A percentile compares a stretch with the other conserved stretches of the same genome.
These are phyloP conservation scores for Nyctanthes arbortristis DNA, from an alignment of 257 asterid species.

Conservation along the genomic window DNA sequence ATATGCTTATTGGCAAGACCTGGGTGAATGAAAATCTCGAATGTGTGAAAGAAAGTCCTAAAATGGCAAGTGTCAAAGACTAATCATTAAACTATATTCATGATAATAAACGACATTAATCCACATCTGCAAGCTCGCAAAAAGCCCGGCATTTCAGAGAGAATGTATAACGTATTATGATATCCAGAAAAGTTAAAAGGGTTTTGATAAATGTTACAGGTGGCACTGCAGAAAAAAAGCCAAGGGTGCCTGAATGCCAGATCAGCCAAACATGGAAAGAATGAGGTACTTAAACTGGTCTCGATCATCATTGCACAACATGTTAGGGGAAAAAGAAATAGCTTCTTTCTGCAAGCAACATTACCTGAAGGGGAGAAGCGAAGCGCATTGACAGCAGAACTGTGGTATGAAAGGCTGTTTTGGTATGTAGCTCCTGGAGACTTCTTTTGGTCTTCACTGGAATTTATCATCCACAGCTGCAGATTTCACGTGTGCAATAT, in stretches of 20 bases:
- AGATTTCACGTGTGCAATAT: conserved; percentile 18
- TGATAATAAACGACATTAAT: neutral
- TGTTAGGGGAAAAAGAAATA: neutral
- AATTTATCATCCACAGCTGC: conserved; percentile 79
- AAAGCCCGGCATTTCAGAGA: neutral
- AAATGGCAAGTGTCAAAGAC: neutral
- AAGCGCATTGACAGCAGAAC: conserved; percentile 81
- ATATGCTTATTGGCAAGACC: neutral
- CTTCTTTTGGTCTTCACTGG: conserved; percentile 55
- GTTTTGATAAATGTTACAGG: too few species aligned
- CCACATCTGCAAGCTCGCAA: neutral
- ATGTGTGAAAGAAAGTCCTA: neutral
- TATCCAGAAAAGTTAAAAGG: neutral
- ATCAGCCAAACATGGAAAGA: conserved; percentile 5
- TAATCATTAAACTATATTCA: neutral
- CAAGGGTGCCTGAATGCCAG: neutral
- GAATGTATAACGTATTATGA: neutral
- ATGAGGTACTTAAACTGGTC: neutral
- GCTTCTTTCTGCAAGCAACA: neutral
- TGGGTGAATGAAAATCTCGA: neutral
- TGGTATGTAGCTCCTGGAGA: conserved; percentile 67
- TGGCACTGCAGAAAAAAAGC: too few species aligned
- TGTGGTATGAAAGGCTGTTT: conserved; percentile 75
- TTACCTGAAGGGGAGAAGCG: conserved; percentile 94
- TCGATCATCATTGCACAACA: neutral